phyloP scores from a whole-genome alignment of 2,329 filamentous ascomycete species.

The Xylariales sp. region DNA sequence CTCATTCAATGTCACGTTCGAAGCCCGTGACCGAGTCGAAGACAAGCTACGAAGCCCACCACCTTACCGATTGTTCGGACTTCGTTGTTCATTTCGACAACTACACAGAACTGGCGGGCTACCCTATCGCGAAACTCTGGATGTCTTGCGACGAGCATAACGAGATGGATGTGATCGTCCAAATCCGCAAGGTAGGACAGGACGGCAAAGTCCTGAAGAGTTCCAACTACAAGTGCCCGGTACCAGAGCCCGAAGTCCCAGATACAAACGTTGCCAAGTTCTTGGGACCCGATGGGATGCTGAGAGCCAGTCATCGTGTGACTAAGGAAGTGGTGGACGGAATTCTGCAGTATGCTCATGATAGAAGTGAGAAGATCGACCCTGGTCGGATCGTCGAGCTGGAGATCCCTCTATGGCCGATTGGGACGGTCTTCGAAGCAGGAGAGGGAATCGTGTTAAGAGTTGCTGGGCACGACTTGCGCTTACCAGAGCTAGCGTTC shows the following conservation, averaged over 20 bases:
- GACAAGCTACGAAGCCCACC: slow-evolving; percentile 1
- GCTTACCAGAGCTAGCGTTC: slow-evolving; percentile 6
- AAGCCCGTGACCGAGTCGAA: not conserved
- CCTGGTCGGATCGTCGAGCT: slow-evolving; percentile 13
- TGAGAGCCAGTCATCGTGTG: slow-evolving; percentile 14
- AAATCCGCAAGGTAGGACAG: slow-evolving; percentile 16
- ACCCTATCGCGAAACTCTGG: slow-evolving; percentile 8
- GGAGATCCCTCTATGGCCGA: slow-evolving; percentile 18
- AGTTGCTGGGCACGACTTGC: slow-evolving; percentile 20
- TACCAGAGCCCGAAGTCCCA: slow-evolving; percentile 13
- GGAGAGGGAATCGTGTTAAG: slow-evolving; percentile 18
- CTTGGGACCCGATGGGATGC: slow-evolving; percentile 18
- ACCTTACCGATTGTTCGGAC: slow-evolving; percentile 1
- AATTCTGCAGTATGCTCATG: not conserved
- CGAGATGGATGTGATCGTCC: slow-evolving; percentile 19
- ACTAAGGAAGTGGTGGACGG: not conserved
- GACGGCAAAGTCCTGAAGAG: slow-evolving; percentile 13
- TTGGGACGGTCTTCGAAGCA: slow-evolving; percentile 19
- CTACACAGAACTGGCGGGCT: slow-evolving; percentile 7
- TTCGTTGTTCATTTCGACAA: slow-evolving; percentile 8
- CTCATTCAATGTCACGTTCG: not conserved
- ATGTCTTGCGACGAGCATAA: slow-evolving; percentile 12
- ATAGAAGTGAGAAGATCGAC: slow-evolving; percentile 8
- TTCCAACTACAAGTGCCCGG: slow-evolving; percentile 12
- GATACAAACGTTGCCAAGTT: slow-evolving; percentile 15